Evolutionary conservation across 176 grass and related monocot genomes (phyloP).

Genomic region (Musa itinerans): DNA sequence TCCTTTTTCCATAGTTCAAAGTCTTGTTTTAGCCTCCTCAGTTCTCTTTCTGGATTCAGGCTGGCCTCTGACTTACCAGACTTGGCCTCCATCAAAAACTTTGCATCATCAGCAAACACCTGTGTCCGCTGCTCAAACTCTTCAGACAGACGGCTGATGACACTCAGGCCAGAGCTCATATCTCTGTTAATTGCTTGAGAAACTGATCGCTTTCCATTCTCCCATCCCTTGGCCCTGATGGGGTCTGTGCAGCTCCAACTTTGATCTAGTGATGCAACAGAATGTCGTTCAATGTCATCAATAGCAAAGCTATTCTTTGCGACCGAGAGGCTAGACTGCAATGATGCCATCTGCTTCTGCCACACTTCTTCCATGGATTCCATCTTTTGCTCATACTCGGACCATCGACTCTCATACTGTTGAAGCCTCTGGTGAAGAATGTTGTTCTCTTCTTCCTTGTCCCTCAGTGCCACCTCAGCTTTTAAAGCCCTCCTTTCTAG

Average conservation of each 20-base stretch:
- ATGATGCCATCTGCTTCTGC: constrained; percentile 90
- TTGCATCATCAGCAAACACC: constrained; percentile 74
- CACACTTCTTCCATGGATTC: constrained; percentile 96
- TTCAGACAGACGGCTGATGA: constrained; percentile 45
- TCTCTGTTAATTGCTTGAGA: constrained; percentile 32
- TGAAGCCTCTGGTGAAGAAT: constrained; percentile 69
- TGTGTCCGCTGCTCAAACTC: constrained; percentile 76
- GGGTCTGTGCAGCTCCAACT: constrained; percentile 56
- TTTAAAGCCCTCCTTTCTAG: constrained; percentile 70
- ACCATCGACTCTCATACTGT: constrained; percentile 80
- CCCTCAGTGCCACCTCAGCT: constrained; percentile 50
- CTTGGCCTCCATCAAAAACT: constrained; percentile 89
- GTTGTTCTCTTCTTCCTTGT: constrained; percentile 93
- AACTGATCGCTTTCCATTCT: constrained; percentile 35
- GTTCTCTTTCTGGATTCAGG: constrained; percentile 79
- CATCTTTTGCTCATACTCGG: constrained; percentile 96
- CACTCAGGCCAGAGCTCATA: constrained; percentile 50
- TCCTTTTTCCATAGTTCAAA: constrained; percentile 92
- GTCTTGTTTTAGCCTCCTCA: constrained; percentile 63
- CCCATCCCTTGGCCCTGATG: constrained; percentile 9
- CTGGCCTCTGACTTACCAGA: constrained; percentile 60
- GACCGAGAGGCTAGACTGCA: constrained; percentile 73
- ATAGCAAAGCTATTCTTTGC: constrained; percentile 79
- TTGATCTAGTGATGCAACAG: constrained; percentile 73
- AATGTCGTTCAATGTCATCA: constrained; percentile 54